Conservation (phyloP, 2,329 filamentous ascomycete species). For the Ophiocordyceps unilateralis region DNA sequence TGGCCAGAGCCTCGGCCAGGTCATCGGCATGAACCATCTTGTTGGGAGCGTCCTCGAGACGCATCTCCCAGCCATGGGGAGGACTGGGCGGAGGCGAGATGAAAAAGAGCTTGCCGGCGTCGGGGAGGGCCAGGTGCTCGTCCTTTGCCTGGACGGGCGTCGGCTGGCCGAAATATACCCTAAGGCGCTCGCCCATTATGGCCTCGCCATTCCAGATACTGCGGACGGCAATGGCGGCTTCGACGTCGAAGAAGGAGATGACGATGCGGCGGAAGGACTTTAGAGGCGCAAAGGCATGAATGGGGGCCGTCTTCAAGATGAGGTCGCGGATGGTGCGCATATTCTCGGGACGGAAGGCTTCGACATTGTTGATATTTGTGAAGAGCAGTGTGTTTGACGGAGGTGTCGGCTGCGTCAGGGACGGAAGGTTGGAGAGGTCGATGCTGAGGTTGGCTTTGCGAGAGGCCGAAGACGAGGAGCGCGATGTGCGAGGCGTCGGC, state of each 20-base stretch:
- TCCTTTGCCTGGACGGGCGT: conserved; percentile 38
- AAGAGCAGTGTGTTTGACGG: conserved; percentile 74
- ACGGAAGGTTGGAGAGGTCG: conserved; percentile 56
- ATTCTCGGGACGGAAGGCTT: conserved; percentile 60
- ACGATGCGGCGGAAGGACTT: conserved; percentile 72
- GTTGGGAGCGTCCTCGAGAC: conserved; percentile 51
- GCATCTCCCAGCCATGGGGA: conserved; percentile 52
- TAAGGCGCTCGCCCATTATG: conserved; percentile 51
- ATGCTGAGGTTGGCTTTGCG: conserved; percentile 41
- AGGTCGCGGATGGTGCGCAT: conserved; percentile 57
- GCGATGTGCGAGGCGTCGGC: conserved; percentile 18
- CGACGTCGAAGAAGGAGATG: conserved; percentile 56
- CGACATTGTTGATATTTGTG: conserved; percentile 57
- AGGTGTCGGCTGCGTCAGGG: conserved; percentile 51
- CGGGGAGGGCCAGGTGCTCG: conserved; percentile 46
- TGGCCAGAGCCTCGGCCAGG: conserved; percentile 46
- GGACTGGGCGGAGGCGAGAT: conserved; percentile 53
- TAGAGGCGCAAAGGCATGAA: conserved; percentile 64
- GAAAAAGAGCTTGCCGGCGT: conserved; percentile 56
- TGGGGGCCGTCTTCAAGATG: conserved; percentile 49
- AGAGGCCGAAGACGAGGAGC: conserved; percentile 27
- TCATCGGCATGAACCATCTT: conserved; percentile 54
- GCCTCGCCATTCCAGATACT: conserved; percentile 57
- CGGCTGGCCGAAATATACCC: conserved; percentile 50
- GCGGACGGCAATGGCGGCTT: conserved; percentile 54